Percentiles rank a stretch among this genome's conserved stretches.
These are phyloP conservation scores for Colletotrichum sublineola DNA, from an alignment of 2,329 filamentous ascomycete genomes.

Conservation along the genomic window DNA sequence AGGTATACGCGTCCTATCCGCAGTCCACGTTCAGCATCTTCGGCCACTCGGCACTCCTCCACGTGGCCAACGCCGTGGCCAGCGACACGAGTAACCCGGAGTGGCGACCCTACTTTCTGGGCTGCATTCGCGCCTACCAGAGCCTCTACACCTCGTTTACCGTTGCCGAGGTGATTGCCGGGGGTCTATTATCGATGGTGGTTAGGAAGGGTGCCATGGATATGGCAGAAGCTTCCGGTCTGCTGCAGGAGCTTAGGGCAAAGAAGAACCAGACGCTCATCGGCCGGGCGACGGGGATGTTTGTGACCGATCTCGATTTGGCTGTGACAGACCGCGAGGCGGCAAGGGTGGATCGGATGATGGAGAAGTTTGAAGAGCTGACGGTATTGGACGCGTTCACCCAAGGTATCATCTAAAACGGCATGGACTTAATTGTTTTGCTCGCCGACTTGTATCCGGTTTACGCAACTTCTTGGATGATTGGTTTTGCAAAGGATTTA, in stretches of 20 bases:
- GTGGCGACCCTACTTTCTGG: slow-evolving; percentile 52
- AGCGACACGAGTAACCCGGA: slow-evolving; percentile 47
- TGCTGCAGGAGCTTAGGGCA: slow-evolving; percentile 49
- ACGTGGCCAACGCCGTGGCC: slow-evolving; percentile 55
- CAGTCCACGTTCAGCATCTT: slow-evolving; percentile 53
- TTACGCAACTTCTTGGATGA: neutral
- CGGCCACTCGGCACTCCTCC: slow-evolving; percentile 57
- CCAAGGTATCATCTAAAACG: slow-evolving; percentile 18
- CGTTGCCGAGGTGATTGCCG: slow-evolving; percentile 52
- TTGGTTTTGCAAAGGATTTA: neutral
- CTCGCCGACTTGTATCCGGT: neutral
- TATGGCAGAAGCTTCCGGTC: slow-evolving; percentile 46
- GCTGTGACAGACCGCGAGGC: slow-evolving; percentile 51
- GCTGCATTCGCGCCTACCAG: slow-evolving; percentile 56
- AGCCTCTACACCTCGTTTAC: slow-evolving; percentile 52
- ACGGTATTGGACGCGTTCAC: slow-evolving; percentile 37
- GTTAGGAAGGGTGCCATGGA: slow-evolving; percentile 51
- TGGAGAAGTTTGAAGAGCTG: slow-evolving; percentile 50
- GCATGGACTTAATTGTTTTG: no score
- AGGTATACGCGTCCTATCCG: slow-evolving; percentile 52
- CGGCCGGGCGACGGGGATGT: slow-evolving; percentile 49
- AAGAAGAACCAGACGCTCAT: slow-evolving; percentile 44
- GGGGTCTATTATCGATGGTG: slow-evolving; percentile 53
- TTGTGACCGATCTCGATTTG: slow-evolving; percentile 54
- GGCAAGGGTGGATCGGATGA: slow-evolving; percentile 52